phyloP scores from a whole-genome alignment of 2,329 filamentous ascomycete species.

The Fusarium sulawesiense region DNA sequence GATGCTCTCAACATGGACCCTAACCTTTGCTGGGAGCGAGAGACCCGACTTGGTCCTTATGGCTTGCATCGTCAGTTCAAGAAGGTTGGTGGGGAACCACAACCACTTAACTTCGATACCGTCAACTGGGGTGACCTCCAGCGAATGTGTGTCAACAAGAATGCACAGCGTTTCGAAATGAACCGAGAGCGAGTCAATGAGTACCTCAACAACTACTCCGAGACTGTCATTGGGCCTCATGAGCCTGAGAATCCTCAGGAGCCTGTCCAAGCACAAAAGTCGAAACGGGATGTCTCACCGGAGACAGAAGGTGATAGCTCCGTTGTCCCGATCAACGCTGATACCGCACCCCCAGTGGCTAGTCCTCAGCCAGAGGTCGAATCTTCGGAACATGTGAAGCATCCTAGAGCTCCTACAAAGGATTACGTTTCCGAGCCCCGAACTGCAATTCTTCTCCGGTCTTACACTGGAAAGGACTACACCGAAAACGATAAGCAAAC shows the following conservation, averaged over 20 bases:
- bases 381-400: conserved; percentile 12
- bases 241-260: conserved; percentile 15
- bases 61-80: conserved; percentile 64
- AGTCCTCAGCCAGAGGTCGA: conserved; percentile 6
- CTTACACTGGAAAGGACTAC: conserved; percentile 80
- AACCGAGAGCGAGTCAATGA: conserved; percentile 56
- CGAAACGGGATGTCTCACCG: conserved; percentile 19
- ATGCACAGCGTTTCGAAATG: conserved; percentile 71
- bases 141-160: conserved; percentile 71
- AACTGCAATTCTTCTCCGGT: conserved; percentile 80
- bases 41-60: conserved; percentile 76
- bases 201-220: conserved; percentile 57
- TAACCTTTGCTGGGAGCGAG: conserved; percentile 74
- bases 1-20: conserved; percentile 69
- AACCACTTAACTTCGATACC: conserved; percentile 67
- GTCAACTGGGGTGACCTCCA: conserved; percentile 80
- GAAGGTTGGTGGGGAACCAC: conserved; percentile 54
- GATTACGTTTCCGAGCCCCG: conserved; percentile 59
- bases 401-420: conserved; percentile 24
- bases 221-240: conserved; percentile 42
- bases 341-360: not conserved
- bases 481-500: conserved; percentile 82
- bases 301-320: conserved; percentile 2
- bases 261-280: conserved; percentile 12
- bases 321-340: not conserved